Evolutionary conservation across 2,329 filamentous ascomycete species (phyloP), one percentile per base, ranked within the genome.

Genomic region (Phoma sp.): DNA sequence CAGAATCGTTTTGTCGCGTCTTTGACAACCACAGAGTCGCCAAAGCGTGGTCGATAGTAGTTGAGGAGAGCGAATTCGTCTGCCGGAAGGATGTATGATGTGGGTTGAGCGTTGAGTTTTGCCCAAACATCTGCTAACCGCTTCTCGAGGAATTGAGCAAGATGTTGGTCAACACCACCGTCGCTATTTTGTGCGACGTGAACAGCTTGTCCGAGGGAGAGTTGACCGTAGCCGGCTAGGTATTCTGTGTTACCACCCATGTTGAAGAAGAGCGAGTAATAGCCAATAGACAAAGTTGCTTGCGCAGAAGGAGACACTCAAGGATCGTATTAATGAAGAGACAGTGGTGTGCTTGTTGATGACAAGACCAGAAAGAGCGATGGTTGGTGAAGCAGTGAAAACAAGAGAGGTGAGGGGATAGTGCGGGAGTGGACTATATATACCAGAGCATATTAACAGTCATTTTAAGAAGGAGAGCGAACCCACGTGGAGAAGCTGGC

Each of bases 11-110:
- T 81, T 46, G 85, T 81, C 10, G 83, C 83, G 46, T 75, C 76
- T 63, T 80, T 79, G 21, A 83, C 80, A 43, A 83, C 68, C 24
- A 75, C 69, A 15, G 77, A 77, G 56, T 84, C 84, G 27, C 78
- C 73, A 69, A 89, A 92, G 9, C 88, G 84, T 59, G 83, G 76
- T 59, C 90, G 88, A 74, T 89, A 94, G 75, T 88, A 94, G 79
- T 95, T 96, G 84, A 96, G 92, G 57, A 96, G 82, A 50, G 90
- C 86, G 69, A 95, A 96, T 76, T 96, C 91, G 74, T 91, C 86
- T 59, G 83, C 81, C 31, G 81, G 86, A 79, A 96, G 86, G 61
- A 95, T 76, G 74, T 94, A 96, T n/a, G 80, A 80, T 45, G 84
- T 77, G 1, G 89, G 89, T 29, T 88, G 79, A 3, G 80, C 79